phyloP scores from a whole-genome alignment of 2,329 filamentous ascomycete genomes.

The Scortechinia acanthostroma region DNA sequence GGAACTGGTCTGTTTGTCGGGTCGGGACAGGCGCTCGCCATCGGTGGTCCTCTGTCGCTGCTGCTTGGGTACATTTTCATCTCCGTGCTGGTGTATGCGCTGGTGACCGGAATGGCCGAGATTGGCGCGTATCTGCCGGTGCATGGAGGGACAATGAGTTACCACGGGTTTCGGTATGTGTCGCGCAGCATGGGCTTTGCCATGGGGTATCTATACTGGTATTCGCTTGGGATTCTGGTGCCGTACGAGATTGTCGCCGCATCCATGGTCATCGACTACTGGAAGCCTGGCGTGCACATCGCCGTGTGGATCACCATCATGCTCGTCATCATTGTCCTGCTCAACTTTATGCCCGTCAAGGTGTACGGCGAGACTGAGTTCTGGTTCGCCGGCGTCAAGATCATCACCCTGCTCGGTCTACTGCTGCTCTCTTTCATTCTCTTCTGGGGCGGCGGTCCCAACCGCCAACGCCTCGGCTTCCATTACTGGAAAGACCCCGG shows the following conservation, averaged over 20 bases:
- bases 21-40: constrained; percentile 21
- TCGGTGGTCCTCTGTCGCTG: constrained; percentile 15
- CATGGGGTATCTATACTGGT: constrained; percentile 55
- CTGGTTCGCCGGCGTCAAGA: constrained; percentile 52
- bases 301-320: constrained; percentile 55
- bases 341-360: constrained; percentile 48
- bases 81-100: constrained; percentile 5
- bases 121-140: constrained; percentile 9
- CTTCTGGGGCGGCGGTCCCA: constrained; percentile 45
- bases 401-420: constrained; percentile 48
- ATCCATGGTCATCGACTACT: constrained; percentile 52
- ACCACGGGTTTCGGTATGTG: constrained; percentile 10
- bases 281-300: constrained; percentile 39
- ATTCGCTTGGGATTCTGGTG: constrained; percentile 49
- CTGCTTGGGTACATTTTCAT: constrained; percentile 15
- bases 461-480: constrained; percentile 38
- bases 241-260: constrained; percentile 50
- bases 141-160: constrained; percentile 8
- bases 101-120: constrained; percentile 8
- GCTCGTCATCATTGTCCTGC: constrained; percentile 38
- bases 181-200: constrained; percentile 43
- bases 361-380: constrained; percentile 57
- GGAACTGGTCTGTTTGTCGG: constrained; percentile 30
- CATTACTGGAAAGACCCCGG: constrained; percentile 37
- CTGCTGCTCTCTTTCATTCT: constrained; percentile 47